A percentile compares a stretch with the other conserved stretches of the same genome.
phyloP scores from a whole-genome alignment of 2,329 filamentous ascomycete genomes.

The Aspergillus latus region DNA sequence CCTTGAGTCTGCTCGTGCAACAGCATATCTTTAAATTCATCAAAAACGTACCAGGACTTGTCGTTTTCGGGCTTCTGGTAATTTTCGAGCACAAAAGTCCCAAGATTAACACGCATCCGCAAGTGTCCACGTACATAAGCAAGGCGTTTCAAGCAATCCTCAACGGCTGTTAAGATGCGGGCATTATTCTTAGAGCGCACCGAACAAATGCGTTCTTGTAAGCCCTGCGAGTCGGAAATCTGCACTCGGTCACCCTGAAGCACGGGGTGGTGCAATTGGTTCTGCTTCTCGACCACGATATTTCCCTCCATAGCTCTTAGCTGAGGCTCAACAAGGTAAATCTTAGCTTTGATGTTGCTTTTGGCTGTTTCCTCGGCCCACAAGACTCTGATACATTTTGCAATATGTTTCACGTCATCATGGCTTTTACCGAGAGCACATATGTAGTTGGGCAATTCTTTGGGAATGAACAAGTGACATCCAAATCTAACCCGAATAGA shows the following conservation, averaged over 20 bases:
- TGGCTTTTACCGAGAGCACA: slow-evolving; percentile 32
- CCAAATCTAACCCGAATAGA: slow-evolving; percentile 41
- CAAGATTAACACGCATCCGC: slow-evolving; percentile 46
- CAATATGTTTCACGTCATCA: slow-evolving; percentile 40
- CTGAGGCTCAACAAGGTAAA: slow-evolving; percentile 34
- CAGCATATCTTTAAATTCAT: slow-evolving; percentile 45
- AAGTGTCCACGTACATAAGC: slow-evolving; percentile 36
- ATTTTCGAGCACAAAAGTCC: slow-evolving; percentile 40
- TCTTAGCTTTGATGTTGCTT: slow-evolving; percentile 31
- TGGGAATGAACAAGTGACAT: slow-evolving; percentile 44
- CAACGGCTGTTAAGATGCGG: slow-evolving; percentile 31
- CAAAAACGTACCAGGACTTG: slow-evolving; percentile 31
- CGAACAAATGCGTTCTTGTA: slow-evolving; percentile 21
- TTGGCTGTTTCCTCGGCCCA: slow-evolving; percentile 32
- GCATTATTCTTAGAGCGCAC: slow-evolving; percentile 32
- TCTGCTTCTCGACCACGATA: slow-evolving; percentile 27
- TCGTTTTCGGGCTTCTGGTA: slow-evolving; percentile 33
- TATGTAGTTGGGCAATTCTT: slow-evolving; percentile 31
- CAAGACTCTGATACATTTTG: slow-evolving; percentile 26
- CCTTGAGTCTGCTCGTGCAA: slow-evolving; percentile 37
- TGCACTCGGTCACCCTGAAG: slow-evolving; percentile 24
- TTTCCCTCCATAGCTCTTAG: slow-evolving; percentile 21
- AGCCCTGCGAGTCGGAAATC: slow-evolving; percentile 21
- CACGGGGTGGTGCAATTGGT: slow-evolving; percentile 20
- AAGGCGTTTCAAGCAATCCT: slow-evolving; percentile 33